Conservation (phyloP, 495 filamentous ascomycete genomes). For the Aspergillus coremiiformis region DNA sequence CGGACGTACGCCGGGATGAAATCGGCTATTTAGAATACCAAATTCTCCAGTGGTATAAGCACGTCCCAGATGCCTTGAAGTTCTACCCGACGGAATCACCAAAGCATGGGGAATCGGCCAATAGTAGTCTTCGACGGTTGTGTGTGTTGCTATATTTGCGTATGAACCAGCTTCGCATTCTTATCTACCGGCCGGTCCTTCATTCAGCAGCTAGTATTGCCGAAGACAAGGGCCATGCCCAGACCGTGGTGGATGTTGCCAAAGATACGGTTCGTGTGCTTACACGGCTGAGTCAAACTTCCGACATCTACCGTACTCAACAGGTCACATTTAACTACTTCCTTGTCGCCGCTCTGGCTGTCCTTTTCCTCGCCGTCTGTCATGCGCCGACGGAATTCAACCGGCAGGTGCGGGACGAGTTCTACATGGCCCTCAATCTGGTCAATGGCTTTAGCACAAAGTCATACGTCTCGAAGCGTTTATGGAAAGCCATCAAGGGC, state of each 20-base stretch:
- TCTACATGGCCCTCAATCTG: conserved; percentile 78
- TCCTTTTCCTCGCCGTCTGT: conserved; percentile 74
- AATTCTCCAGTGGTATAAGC: conserved; percentile 71
- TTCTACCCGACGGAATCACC: conserved; percentile 50
- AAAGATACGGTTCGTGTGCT: conserved; percentile 74
- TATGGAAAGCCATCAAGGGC: conserved; percentile 76
- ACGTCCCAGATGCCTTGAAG: conserved; percentile 50
- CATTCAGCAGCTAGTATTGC: conserved; percentile 69
- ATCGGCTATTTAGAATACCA: conserved; percentile 71
- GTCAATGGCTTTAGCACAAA: conserved; percentile 73
- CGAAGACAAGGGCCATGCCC: conserved; percentile 59
- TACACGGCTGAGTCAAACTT: conserved; percentile 67
- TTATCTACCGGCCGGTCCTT: conserved; percentile 74
- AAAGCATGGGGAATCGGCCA: conserved; percentile 33
- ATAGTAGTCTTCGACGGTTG: conserved; percentile 43
- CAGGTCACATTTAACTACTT: conserved; percentile 87
- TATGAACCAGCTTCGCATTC: conserved; percentile 75
- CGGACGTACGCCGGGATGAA: conserved; percentile 51
- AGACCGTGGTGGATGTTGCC: conserved; percentile 66
- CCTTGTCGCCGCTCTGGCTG: conserved; percentile 69
- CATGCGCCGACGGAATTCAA: conserved; percentile 76
- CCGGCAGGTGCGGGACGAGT: conserved; percentile 67
- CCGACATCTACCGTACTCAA: conserved; percentile 70
- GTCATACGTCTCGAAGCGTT: conserved; percentile 66
- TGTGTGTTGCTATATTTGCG: conserved; percentile 56